A percentile compares a stretch with the other conserved stretches of the same genome.
Conservation (phyloP, 306 rosid genomes). For the Cercis canadensis region DNA sequence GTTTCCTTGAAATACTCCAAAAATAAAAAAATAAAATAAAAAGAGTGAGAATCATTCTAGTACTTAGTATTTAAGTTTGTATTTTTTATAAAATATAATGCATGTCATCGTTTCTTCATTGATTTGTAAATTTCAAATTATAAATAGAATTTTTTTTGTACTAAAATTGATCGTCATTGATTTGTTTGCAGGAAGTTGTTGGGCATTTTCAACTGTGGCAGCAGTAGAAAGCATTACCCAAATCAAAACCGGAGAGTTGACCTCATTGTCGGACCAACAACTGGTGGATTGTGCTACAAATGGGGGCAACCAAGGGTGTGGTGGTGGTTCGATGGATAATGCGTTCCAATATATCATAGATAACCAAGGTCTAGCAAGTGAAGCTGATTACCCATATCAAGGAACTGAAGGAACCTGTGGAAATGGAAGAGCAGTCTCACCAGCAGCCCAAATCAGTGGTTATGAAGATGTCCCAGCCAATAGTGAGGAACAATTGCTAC, state of each 20-base stretch:
- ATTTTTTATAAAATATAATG: too few species aligned
- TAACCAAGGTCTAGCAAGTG: slow-evolving; percentile 27
- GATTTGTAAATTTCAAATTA: too few species aligned
- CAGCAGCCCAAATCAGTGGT: background rate
- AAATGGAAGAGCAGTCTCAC: background rate
- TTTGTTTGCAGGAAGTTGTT: slow-evolving; percentile 25
- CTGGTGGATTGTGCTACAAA: slow-evolving; percentile 33
- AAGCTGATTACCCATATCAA: slow-evolving; percentile 31
- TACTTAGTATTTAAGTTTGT: too few species aligned
- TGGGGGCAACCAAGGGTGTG: background rate
- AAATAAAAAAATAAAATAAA: too few species aligned
- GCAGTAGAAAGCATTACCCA: slow-evolving; percentile 30
- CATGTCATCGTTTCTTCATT: too few species aligned
- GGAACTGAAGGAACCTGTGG: background rate
- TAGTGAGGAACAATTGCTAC: slow-evolving; percentile 12
- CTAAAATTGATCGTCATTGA: background rate
- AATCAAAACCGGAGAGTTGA: slow-evolving; percentile 28
- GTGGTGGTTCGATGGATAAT: background rate
- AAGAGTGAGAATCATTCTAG: too few species aligned
- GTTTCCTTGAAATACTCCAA: too few species aligned
- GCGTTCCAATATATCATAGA: slow-evolving; percentile 28
- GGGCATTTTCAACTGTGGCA: slow-evolving; percentile 38
- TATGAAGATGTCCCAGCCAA: background rate
- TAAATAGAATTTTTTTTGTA: too few species aligned
- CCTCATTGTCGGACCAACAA: slow-evolving; percentile 46